Evolutionary conservation across 768 basidiomycete species (phyloP).

Genomic region (Termitomyces sp.): DNA sequence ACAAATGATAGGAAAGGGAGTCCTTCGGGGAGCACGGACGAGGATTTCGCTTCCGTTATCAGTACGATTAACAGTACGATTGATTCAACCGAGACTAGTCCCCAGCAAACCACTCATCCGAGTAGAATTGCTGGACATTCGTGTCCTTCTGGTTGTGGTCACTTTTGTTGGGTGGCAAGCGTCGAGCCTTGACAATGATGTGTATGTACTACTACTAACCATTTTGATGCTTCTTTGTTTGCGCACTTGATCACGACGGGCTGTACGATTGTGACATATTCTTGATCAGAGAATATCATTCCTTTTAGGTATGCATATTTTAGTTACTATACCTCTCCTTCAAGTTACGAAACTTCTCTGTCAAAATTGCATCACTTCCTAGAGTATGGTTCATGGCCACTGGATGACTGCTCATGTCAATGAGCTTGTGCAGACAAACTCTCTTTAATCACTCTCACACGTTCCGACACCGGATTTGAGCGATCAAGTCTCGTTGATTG

Average conservation of each 20-base stretch:
- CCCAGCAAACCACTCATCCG: conserved; percentile 9
- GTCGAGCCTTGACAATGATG: conserved; percentile 14
- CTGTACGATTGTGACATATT: neutral
- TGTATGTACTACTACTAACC: neutral
- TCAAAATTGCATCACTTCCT: neutral
- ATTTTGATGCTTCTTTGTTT: neutral
- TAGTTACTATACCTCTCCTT: too few relatives aligned
- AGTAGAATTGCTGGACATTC: conserved; percentile 48
- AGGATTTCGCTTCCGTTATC: conserved; percentile 20
- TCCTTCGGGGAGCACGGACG: conserved; percentile 19
- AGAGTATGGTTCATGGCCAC: neutral
- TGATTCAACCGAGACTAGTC: conserved; percentile 19
- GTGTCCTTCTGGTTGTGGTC: conserved; percentile 82
- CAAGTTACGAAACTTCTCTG: neutral
- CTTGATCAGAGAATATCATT: neutral
- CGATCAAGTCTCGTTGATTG: neutral
- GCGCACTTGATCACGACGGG: neutral
- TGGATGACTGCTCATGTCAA: neutral
- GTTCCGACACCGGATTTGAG: too few relatives aligned
- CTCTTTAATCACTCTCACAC: neutral
- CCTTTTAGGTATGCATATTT: neutral
- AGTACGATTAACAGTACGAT: conserved; percentile 15
- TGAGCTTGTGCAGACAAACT: neutral
- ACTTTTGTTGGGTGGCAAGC: conserved; percentile 68
- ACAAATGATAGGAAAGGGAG: conserved; percentile 11